These are phyloP conservation scores for Backusella westeae DNA, from an alignment of 192 early-diverging fungal genomes.

Conservation along the genomic window DNA sequence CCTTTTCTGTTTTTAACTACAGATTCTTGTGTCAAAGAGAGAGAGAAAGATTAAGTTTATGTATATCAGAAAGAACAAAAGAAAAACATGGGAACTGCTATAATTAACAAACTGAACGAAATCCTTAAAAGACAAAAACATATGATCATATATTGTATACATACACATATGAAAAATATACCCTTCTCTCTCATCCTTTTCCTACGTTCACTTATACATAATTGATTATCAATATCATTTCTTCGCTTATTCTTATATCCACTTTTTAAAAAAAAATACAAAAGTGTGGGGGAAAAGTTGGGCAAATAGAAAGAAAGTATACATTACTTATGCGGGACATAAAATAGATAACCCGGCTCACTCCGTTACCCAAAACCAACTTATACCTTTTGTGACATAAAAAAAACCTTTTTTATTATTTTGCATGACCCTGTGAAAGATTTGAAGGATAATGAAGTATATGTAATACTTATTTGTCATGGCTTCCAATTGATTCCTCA, in stretches of 20 bases:
- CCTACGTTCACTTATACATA: neutral
- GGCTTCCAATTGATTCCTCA: neutral
- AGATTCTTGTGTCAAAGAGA: neutral
- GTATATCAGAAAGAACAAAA: neutral
- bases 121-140: neutral
- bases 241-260: slow-evolving; percentile 5
- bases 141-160: too few relatives aligned
- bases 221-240: neutral
- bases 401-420: neutral
- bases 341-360: neutral
- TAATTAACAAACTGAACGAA: neutral
- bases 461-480: slow-evolving; percentile 14
- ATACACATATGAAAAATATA: neutral
- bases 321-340: neutral
- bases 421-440: slow-evolving; percentile 16
- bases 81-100: neutral
- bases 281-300: neutral
- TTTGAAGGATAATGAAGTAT: neutral
- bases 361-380: neutral
- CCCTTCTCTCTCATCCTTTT: neutral
- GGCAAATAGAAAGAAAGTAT: neutral
- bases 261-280: neutral
- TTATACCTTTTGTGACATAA: neutral
- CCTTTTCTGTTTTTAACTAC: neutral
- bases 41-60: neutral